Percentiles rank a stretch among this genome's conserved stretches.
Evolutionary conservation across 441 rosid species (phyloP).

Genomic region (Pelargonium australe): DNA sequence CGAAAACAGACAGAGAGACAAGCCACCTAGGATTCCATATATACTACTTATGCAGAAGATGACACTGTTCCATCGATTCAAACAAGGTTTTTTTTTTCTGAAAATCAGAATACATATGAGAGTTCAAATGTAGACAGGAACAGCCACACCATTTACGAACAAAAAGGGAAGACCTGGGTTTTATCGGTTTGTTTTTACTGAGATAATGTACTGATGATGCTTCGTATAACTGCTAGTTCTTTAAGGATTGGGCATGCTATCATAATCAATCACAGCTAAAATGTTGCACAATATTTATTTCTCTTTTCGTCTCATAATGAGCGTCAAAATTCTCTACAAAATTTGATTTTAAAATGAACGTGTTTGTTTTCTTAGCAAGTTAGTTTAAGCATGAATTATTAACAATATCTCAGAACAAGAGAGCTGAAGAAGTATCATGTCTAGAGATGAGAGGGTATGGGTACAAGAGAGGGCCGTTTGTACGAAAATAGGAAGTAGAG

Average conservation of each 20-base stretch:
- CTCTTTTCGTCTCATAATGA: too few relatives aligned
- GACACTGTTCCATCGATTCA: conserved; percentile 18
- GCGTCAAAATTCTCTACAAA: too few relatives aligned
- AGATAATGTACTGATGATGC: background rate
- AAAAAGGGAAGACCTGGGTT: conserved; percentile 10
- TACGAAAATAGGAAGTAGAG: too few relatives aligned
- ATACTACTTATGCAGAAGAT: conserved; percentile 6
- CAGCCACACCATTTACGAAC: conserved; percentile 1
- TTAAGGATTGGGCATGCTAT: too few relatives aligned
- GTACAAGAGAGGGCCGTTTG: too few relatives aligned
- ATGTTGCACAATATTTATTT: background rate
- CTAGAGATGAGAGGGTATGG: too few relatives aligned
- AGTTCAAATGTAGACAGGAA: conserved; percentile 8
- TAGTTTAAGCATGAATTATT: too few relatives aligned
- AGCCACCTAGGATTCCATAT: conserved; percentile 14
- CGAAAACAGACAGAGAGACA: background rate
- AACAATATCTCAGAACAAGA: too few relatives aligned
- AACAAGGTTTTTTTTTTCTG: conserved; percentile 13
- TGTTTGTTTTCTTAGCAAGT: too few relatives aligned
- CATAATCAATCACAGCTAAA: background rate
- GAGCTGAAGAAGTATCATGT: too few relatives aligned
- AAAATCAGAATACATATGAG: background rate
- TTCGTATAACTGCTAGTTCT: too few relatives aligned
- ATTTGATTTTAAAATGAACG: too few relatives aligned
- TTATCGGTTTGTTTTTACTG: conserved; percentile 18